These are phyloP conservation scores for Lagenidium giganteum DNA, from an alignment of 352 stramenopile species.

Conservation along the genomic window DNA sequence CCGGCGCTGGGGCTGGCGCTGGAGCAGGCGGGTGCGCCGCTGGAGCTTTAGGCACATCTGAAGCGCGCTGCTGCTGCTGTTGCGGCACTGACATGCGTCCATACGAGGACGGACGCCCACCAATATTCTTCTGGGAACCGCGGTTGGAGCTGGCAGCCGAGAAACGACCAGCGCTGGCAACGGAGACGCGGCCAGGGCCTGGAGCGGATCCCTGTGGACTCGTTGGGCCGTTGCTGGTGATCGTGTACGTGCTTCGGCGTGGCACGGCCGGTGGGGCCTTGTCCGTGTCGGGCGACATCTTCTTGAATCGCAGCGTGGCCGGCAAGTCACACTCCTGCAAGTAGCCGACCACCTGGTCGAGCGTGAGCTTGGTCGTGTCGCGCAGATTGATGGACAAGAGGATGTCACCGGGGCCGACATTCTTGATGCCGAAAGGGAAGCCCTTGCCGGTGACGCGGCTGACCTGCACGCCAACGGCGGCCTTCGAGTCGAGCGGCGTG, in stretches of 20 bases:
- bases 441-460: slow-evolving; percentile 82
- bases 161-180: slow-evolving; percentile 3
- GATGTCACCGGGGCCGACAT: slow-evolving; percentile 73
- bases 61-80: slow-evolving; percentile 9
- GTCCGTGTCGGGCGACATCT: slow-evolving; percentile 57
- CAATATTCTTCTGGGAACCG: slow-evolving; percentile 10
- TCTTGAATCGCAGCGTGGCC: slow-evolving; percentile 84
- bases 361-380: slow-evolving; percentile 69
- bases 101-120: background rate
- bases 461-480: slow-evolving; percentile 53
- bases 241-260: slow-evolving; percentile 59
- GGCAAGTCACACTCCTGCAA: slow-evolving; percentile 82
- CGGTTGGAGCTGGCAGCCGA: background rate
- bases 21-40: slow-evolving; percentile 5
- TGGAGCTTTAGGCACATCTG: slow-evolving; percentile 10
- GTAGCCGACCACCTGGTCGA: slow-evolving; percentile 80
- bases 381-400: slow-evolving; percentile 82
- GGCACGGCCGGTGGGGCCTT: slow-evolving; percentile 29
- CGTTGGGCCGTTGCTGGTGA: slow-evolving; percentile 54
- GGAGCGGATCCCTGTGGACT: slow-evolving; percentile 54
- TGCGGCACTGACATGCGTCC: slow-evolving; percentile 19
- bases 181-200: too few relatives aligned
- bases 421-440: slow-evolving; percentile 87
- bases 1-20: slow-evolving; percentile 1
- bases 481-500: slow-evolving; percentile 58